phyloP scores from a whole-genome alignment of 2,329 filamentous ascomycete genomes.

The Penicillium glabrum region DNA sequence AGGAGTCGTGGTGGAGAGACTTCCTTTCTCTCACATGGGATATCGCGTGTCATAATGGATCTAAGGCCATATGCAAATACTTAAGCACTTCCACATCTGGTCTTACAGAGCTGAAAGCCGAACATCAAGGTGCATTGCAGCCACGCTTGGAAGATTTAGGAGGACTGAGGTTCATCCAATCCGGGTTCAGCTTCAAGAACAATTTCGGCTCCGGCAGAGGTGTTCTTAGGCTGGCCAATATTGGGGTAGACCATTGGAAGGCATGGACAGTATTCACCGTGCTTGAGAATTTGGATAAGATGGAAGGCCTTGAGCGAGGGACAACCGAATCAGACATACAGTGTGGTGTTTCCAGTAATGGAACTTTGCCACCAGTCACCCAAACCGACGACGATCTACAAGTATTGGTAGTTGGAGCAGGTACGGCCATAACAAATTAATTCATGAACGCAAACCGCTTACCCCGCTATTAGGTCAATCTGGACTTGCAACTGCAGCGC shows the following conservation, averaged over 20 bases:
- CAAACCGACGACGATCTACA: neutral
- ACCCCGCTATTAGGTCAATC: neutral
- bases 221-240: constrained; percentile 2
- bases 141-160: neutral
- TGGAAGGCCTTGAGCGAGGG: no score
- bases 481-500: constrained; percentile 2
- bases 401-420: constrained; percentile 6
- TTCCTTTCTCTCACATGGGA: constrained; percentile 8
- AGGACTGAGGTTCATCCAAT: constrained; percentile 3
- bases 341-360: neutral
- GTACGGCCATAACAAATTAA: neutral
- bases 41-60: constrained; percentile 6
- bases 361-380: neutral
- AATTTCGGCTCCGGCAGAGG: constrained; percentile 2
- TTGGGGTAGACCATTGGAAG: constrained; percentile 5
- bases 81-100: neutral
- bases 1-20: constrained; percentile 6
- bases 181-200: constrained; percentile 5
- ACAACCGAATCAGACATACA: neutral
- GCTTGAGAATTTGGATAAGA: neutral
- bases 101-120: neutral
- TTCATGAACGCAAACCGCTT: neutral
- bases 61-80: constrained; percentile 2
- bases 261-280: constrained; percentile 7
- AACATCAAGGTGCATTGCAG: neutral